Conservation (phyloP, 192 early-diverging fungal species). For the Coemansia sp. region DNA sequence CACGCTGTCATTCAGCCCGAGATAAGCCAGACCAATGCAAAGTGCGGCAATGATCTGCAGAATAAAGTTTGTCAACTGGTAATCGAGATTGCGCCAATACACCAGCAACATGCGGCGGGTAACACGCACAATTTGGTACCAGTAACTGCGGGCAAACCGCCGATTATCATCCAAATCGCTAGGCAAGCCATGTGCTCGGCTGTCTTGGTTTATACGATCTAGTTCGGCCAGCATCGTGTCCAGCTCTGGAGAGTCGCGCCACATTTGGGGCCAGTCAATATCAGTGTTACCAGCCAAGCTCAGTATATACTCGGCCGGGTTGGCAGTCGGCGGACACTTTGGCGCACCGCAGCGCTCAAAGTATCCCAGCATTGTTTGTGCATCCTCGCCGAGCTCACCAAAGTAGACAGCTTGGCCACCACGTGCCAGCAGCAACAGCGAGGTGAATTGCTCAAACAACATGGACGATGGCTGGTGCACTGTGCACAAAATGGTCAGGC, state of each 20-base stretch:
- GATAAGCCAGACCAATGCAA: constrained; percentile 70
- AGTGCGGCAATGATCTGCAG: constrained; percentile 58
- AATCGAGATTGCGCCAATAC: constrained; percentile 70
- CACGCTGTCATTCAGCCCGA: constrained; percentile 57
- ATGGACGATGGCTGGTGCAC: constrained; percentile 77
- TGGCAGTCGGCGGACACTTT: constrained; percentile 63
- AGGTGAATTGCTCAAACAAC: constrained; percentile 76
- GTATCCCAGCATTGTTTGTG: constrained; percentile 64
- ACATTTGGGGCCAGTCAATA: constrained; percentile 73
- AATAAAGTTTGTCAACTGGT: constrained; percentile 67
- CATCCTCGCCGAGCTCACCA: constrained; percentile 75
- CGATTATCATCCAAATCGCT: constrained; percentile 28
- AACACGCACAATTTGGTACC: constrained; percentile 59
- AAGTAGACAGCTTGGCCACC: constrained; percentile 80
- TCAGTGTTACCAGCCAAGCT: constrained; percentile 65
- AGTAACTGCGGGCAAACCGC: constrained; percentile 30
- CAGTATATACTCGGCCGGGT: constrained; percentile 86
- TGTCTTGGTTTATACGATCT: constrained; percentile 44
- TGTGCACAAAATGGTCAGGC: constrained; percentile 66
- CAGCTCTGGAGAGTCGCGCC: constrained; percentile 62
- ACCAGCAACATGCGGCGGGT: constrained; percentile 64
- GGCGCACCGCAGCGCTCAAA: constrained; percentile 78
- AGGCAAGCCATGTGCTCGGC: background rate
- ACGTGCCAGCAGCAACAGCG: constrained; percentile 68
- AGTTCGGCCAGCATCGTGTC: constrained; percentile 54